Evolutionary conservation across 768 basidiomycete genomes (phyloP).

Genomic region (Kwoniella mangroviensis): DNA sequence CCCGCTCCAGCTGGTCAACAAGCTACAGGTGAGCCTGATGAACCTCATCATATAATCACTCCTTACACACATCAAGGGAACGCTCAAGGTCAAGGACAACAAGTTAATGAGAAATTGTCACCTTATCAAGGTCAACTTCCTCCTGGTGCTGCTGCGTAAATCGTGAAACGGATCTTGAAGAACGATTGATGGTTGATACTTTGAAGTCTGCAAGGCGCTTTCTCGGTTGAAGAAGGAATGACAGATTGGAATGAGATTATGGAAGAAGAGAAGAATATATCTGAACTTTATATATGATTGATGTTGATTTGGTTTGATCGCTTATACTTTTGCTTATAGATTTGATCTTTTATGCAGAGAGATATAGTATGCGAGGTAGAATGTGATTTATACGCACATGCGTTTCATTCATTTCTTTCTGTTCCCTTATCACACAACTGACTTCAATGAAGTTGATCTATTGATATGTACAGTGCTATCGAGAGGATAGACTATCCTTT

Average conservation of each 20-base stretch:
- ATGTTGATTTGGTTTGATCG: neutral
- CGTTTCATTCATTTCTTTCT: too few relatives aligned
- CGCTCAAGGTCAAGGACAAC: neutral
- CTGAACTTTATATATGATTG: too few relatives aligned
- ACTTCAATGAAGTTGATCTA: neutral
- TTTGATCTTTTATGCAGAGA: neutral
- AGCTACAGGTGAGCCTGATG: constrained; percentile 8
- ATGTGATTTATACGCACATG: neutral
- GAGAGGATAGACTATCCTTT: neutral
- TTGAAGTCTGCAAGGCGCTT: too few relatives aligned
- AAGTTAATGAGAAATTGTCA: constrained; percentile 11
- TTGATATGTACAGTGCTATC: neutral
- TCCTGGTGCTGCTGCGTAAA: constrained; percentile 1
- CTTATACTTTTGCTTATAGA: neutral
- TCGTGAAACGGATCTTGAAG: too few relatives aligned
- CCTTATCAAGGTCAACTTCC: constrained; percentile 12
- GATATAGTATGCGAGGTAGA: neutral
- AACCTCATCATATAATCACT: constrained; percentile 8
- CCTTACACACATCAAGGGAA: neutral
- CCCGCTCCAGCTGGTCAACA: neutral
- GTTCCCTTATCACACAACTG: neutral
- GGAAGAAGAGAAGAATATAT: neutral
- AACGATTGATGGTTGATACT: too few relatives aligned
- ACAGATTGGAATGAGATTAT: neutral
- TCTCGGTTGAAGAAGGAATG: too few relatives aligned